Percentiles rank a stretch among this genome's conserved stretches.
Evolutionary conservation across 345 rosid species (phyloP).

Genomic region (Stellera chamaejasme): DNA sequence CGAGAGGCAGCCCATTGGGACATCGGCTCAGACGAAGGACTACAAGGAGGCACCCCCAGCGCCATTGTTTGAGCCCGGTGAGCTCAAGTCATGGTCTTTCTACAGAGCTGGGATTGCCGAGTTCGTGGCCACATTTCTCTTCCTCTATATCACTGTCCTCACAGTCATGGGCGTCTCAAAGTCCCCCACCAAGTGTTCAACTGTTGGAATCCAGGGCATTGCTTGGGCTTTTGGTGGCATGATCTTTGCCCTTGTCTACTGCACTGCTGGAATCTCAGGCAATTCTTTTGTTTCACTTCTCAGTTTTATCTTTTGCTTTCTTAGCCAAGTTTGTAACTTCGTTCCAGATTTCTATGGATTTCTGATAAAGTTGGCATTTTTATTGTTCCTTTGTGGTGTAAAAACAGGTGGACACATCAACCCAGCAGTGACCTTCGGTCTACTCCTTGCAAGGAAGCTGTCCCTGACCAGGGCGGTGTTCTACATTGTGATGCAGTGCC

Average conservation of each 20-base stretch:
- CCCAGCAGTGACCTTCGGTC: conserved; percentile 65
- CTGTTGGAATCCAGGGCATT: conserved; percentile 68
- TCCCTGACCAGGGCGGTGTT: conserved; percentile 56
- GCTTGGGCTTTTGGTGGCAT: conserved; percentile 83
- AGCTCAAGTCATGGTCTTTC: conserved; percentile 62
- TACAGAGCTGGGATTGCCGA: conserved; percentile 72
- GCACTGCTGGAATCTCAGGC: conserved; percentile 78
- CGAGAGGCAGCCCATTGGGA: conserved; percentile 65
- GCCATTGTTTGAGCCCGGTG: conserved; percentile 55
- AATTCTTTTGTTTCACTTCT: background rate
- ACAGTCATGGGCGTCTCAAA: conserved; percentile 62
- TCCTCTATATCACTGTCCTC: conserved; percentile 52
- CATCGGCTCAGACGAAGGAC: conserved; percentile 48
- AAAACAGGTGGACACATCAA: conserved; percentile 62
- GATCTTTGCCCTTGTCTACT: conserved; percentile 78
- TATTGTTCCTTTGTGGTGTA: background rate
- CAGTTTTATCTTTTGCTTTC: background rate
- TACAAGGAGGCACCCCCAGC: conserved; percentile 58
- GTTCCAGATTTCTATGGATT: background rate
- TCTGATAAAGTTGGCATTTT: conserved; percentile 11
- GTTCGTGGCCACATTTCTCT: conserved; percentile 56
- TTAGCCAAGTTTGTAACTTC: background rate
- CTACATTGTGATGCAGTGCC: conserved; percentile 63
- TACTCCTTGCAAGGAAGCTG: conserved; percentile 59
- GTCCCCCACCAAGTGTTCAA: conserved; percentile 26